These are phyloP conservation scores for Polytrichum commune DNA, from an alignment of 225 moss, liverwort and hornwort genomes.

Conservation along the genomic window DNA sequence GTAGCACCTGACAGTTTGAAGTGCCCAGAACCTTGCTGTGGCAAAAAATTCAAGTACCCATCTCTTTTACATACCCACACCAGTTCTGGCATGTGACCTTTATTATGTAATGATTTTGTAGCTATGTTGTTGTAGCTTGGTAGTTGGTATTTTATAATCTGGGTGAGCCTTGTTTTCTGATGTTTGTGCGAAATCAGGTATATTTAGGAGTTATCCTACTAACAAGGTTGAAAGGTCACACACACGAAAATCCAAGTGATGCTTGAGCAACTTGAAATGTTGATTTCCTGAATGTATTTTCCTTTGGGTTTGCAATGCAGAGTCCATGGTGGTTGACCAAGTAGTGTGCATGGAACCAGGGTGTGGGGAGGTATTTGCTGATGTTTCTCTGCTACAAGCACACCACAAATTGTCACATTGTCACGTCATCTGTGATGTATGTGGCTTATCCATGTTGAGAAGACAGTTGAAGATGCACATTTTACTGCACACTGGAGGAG, in stretches of 20 bases:
- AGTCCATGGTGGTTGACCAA: conserved; percentile 7
- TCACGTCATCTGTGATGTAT: conserved; percentile 26
- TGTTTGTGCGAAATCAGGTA: background rate
- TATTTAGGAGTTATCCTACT: background rate
- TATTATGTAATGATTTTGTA: too few species aligned
- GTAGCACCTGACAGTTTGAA: conserved; percentile 8
- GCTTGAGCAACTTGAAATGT: background rate
- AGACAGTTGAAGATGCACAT: conserved; percentile 15
- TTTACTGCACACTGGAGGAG: conserved; percentile 20
- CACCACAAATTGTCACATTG: conserved; percentile 24
- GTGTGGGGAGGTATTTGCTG: conserved; percentile 27
- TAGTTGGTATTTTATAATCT: too few species aligned
- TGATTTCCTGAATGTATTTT: background rate
- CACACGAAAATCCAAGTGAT: background rate
- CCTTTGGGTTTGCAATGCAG: conserved; percentile 4
- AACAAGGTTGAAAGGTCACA: background rate
- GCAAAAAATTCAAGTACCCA: conserved; percentile 46
- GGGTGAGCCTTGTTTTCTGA: too few species aligned
- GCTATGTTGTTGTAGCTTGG: too few species aligned
- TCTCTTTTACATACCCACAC: conserved; percentile 24
- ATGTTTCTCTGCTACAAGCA: conserved; percentile 3
- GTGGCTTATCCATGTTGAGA: conserved; percentile 32
- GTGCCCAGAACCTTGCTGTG: conserved; percentile 48
- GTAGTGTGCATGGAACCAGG: conserved; percentile 33
- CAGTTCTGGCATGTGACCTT: too few species aligned